phyloP scores from a whole-genome alignment of 805 yeast species.

The Saccharomyces eubayanus region DNA sequence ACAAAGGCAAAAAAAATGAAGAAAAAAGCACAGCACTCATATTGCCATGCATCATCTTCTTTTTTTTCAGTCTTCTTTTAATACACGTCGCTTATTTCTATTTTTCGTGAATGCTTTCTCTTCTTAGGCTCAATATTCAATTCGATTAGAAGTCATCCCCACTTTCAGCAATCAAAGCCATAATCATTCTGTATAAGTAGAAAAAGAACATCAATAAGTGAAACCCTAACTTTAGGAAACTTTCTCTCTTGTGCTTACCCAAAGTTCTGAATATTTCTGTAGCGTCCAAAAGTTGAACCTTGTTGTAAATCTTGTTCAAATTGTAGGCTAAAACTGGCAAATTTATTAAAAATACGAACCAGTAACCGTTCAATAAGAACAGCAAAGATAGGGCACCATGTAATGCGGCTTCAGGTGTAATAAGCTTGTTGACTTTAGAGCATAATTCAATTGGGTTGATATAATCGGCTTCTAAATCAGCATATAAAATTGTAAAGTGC shows the following conservation, averaged over 20 bases:
- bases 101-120: not conserved
- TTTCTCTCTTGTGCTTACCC: slow-evolving; percentile 83
- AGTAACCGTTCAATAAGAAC: slow-evolving; percentile 77
- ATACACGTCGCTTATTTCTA: not conserved
- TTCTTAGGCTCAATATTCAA: not conserved
- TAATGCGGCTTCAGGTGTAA: slow-evolving; percentile 79
- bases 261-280: slow-evolving; percentile 93
- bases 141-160: slow-evolving; percentile 6
- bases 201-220: slow-evolving; percentile 85
- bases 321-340: slow-evolving; percentile 77
- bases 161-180: slow-evolving; percentile 70
- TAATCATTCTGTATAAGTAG: slow-evolving; percentile 91
- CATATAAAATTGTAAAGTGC: slow-evolving; percentile 87
- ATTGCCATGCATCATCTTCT: not conserved
- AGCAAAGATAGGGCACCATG: slow-evolving; percentile 63
- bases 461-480: slow-evolving; percentile 89
- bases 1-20: not conserved
- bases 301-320: slow-evolving; percentile 64
- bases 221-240: slow-evolving; percentile 81
- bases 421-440: slow-evolving; percentile 78
- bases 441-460: slow-evolving; percentile 94
- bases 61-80: not conserved
- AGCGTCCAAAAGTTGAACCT: slow-evolving; percentile 83
- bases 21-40: not conserved
- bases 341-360: slow-evolving; percentile 78